Evolutionary conservation across 305 asterid species (phyloP).

Genomic region (Fraxinus angustifolia): DNA sequence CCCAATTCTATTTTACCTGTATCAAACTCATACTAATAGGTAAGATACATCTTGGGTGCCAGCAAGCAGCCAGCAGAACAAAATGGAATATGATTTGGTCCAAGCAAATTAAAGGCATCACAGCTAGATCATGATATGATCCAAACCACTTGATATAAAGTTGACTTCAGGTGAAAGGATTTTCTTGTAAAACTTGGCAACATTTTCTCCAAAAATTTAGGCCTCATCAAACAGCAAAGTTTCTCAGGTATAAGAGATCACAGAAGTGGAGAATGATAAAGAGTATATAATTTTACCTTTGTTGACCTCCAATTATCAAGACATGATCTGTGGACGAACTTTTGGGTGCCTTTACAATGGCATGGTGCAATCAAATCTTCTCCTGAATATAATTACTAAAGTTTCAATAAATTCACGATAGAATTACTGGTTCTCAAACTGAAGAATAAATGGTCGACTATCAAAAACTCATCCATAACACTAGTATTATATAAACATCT

Average conservation of each 20-base stretch:
- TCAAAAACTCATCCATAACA: neutral
- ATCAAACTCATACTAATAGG: conserved; percentile 4
- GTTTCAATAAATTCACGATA: conserved; percentile 16
- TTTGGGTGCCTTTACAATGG: conserved; percentile 97
- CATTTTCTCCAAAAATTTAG: neutral
- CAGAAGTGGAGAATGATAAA: neutral
- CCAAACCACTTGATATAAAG: neutral
- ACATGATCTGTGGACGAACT: conserved; percentile 92
- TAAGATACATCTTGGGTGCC: neutral
- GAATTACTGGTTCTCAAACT: neutral
- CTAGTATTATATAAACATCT: neutral
- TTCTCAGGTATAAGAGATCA: neutral
- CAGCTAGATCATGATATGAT: conserved; percentile 1
- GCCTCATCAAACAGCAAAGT: neutral
- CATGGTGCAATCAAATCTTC: conserved; percentile 98
- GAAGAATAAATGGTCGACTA: neutral
- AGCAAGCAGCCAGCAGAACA: neutral
- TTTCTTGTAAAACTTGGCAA: neutral
- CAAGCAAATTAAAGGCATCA: neutral
- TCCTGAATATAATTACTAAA: conserved; percentile 47
- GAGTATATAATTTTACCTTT: conserved; percentile 46
- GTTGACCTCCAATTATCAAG: conserved; percentile 99
- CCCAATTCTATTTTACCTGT: neutral
- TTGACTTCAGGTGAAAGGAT: neutral
- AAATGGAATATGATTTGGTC: neutral